A percentile compares a stretch with the other conserved stretches of the same genome.
phyloP scores from a whole-genome alignment of 306 rosid genomes.

The Quercus mongolica region DNA sequence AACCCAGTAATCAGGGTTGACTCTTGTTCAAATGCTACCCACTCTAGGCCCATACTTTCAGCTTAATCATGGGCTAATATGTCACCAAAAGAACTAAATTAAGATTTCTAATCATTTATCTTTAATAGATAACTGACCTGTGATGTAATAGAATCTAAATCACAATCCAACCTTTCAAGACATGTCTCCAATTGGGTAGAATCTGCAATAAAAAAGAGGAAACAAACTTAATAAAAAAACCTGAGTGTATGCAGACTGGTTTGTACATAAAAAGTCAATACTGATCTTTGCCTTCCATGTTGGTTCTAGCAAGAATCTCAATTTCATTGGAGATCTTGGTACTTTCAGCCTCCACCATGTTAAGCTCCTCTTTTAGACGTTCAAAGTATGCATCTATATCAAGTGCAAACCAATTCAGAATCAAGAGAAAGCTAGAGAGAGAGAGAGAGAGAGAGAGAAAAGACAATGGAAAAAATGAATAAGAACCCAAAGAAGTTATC shows the following conservation, averaged over 20 bases:
- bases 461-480: not conserved
- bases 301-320: conserved; percentile 40
- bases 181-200: conserved; percentile 39
- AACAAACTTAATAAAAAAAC: not conserved
- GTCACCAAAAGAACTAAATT: not conserved
- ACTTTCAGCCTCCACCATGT: conserved; percentile 44
- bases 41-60: not conserved
- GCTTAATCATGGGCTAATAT: not conserved
- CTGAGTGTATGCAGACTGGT: not conserved
- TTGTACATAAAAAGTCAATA: not conserved
- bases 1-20: not conserved
- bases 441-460: not conserved
- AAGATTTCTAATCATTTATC: not conserved
- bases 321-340: conserved; percentile 38
- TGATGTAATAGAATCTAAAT: conserved; percentile 40
- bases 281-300: conserved; percentile 44
- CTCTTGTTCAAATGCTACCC: not conserved
- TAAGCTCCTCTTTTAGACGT: conserved; percentile 52
- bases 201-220: conserved; percentile 39
- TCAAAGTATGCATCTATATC: conserved; percentile 49
- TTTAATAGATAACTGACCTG: conserved; percentile 47
- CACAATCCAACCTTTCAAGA: conserved; percentile 52
- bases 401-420: not conserved
- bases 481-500: not conserved
- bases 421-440: not conserved